A percentile compares a stretch with the other conserved stretches of the same genome.
Evolutionary conservation across 345 rosid genomes (phyloP).

Genomic region (Sisymbrium irio): DNA sequence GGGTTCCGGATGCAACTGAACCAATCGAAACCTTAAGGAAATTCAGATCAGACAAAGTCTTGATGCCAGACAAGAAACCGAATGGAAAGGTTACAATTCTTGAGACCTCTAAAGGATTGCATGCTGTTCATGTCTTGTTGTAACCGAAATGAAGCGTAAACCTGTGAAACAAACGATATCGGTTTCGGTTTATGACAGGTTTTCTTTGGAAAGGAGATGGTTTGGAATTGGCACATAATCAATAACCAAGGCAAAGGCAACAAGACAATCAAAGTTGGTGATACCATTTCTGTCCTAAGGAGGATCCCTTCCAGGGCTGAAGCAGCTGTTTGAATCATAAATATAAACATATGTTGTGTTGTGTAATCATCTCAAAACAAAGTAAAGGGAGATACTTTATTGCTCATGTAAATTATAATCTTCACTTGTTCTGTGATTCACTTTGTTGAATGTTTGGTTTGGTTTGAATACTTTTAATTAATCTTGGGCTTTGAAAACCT

Average conservation of each 20-base stretch:
- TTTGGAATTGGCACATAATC: constrained; percentile 46
- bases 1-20: constrained; percentile 47
- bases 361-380: constrained; percentile 1
- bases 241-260: constrained; percentile 42
- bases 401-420: not conserved
- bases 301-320: constrained; percentile 64
- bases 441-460: not conserved
- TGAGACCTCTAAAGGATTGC: not conserved
- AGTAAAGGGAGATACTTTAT: not conserved
- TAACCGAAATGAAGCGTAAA: not conserved
- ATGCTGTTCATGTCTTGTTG: not conserved
- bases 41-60: constrained; percentile 61
- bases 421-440: not conserved
- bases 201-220: constrained; percentile 80
- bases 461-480: not conserved
- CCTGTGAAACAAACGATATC: not conserved
- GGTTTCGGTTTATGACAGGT: constrained; percentile 36
- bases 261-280: constrained; percentile 65
- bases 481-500: no score
- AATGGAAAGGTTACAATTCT: constrained; percentile 57
- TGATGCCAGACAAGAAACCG: constrained; percentile 64
- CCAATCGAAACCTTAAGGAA: constrained; percentile 66
- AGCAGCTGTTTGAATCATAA: constrained; percentile 50
- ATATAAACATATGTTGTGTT: constrained; percentile 4
- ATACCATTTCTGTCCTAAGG: constrained; percentile 52